Base-by-base conservation (phyloP, 192 early-diverging fungal genomes). In the Dissophora ornata region DNA sequence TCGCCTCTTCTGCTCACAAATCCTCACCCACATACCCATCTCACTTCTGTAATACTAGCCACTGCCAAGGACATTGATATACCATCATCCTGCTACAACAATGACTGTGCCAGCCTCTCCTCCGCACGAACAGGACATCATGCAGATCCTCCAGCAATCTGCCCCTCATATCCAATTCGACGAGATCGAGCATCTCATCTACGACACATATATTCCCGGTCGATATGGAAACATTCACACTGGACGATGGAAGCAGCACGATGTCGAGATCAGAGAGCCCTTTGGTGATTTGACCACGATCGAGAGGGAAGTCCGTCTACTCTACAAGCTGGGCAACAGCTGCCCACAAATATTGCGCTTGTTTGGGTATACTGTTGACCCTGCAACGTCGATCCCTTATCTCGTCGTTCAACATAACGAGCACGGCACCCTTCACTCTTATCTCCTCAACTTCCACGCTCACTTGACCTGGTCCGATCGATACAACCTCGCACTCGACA, bases 391-490 rank as follows among this genome's bases (percentile, higher is more conserved):
- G 9, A 67, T 67, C 19, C 48, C 71, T 41, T 63, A 60, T 47
- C 38, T 79, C 25, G 44, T 69, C 22, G 54, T 79, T 4, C 53
- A 63, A 28, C 75, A 79, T 46, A 69, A 68, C 55, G 75, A 79
- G 44, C 66, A 69, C 41, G 75, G 75, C 6, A 51, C 66, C n/a
- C 44, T 79, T 38, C 67, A 79, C 48, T 65, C 65, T 1, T 68
- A 79, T 22, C 67, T 79, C n/a, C n/a, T 57, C 16, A 68, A 69
- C 48, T 79, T 68, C 18, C 62, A 69, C 28, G 21, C 59, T 12
- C 65, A 79, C 30, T 58, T 79, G 42, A 79, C 75, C n/a, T 79
- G 75, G 75, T 45, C 65, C 18, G 75, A 79, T 29, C 59, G 67
- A 28, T 79, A 79, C 53, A 79, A 79, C 28, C 67, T 79, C n/a